A percentile compares a stretch with the other conserved stretches of the same genome.
Evolutionary conservation across 2,329 filamentous ascomycete genomes (phyloP).

Genomic region (Fusarium concolor): DNA sequence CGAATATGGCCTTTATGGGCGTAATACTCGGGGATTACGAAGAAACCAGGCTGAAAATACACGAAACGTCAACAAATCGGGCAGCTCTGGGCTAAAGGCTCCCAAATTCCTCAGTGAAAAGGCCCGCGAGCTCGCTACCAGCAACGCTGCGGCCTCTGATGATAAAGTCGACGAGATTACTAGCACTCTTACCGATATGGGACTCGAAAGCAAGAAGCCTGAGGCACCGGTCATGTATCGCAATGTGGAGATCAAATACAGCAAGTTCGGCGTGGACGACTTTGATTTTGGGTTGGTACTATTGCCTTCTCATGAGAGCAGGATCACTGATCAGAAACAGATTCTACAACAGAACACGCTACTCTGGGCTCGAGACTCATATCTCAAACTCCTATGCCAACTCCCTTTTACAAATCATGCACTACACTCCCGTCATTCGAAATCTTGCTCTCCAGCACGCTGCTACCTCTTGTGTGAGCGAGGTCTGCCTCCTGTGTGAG

Average conservation of each 20-base stretch:
- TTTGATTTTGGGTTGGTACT: conserved; percentile 88
- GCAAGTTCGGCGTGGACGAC: conserved; percentile 98
- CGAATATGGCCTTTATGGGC: conserved; percentile 82
- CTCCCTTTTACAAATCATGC: conserved; percentile 87
- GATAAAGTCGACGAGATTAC: conserved; percentile 67
- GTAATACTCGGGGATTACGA: conserved; percentile 76
- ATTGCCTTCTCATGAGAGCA: background rate
- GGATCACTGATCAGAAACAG: conserved; percentile 56
- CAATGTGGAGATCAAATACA: conserved; percentile 98
- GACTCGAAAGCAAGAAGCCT: conserved; percentile 79
- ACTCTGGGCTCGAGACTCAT: conserved; percentile 94
- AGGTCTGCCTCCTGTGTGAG: conserved; percentile 90
- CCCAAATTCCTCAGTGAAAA: conserved; percentile 97
- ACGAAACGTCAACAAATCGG: conserved; percentile 69
- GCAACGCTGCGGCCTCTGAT: conserved; percentile 55
- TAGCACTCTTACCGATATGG: conserved; percentile 74
- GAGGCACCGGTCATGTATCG: conserved; percentile 91
- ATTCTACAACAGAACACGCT: conserved; percentile 93
- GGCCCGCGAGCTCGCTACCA: conserved; percentile 73
- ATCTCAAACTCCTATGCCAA: conserved; percentile 98
- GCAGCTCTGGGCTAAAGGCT: conserved; percentile 72
- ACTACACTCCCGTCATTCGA: conserved; percentile 87
- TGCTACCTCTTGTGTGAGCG: conserved; percentile 83
- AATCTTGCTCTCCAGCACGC: conserved; percentile 92
- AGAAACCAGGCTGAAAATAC: conserved; percentile 89